These are phyloP conservation scores for Crithidia fasciculata DNA, from an alignment of 208 protist species.

Conservation along the genomic window DNA sequence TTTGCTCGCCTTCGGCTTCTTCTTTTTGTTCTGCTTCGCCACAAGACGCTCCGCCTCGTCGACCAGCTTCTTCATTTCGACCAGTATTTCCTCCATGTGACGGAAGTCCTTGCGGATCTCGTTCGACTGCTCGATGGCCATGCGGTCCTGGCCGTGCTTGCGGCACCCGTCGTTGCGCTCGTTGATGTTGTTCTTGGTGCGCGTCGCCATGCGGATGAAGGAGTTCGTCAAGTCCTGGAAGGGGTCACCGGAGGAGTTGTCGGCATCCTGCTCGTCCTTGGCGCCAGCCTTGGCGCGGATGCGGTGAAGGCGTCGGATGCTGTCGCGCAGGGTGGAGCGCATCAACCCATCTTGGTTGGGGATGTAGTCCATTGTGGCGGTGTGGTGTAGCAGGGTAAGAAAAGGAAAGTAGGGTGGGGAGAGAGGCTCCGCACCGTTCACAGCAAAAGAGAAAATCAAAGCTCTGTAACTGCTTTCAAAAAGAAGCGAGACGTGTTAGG, in stretches of 20 bases:
- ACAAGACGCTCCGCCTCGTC: conserved; percentile 48
- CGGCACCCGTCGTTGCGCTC: conserved; percentile 63
- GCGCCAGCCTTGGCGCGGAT: conserved; percentile 58
- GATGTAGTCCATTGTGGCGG: conserved; percentile 44
- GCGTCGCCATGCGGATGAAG: conserved; percentile 50
- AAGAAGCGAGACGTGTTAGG: too few relatives aligned
- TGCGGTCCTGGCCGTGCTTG: conserved; percentile 58
- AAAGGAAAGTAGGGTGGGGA: too few relatives aligned
- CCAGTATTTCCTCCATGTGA: conserved; percentile 56
- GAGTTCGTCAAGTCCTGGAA: conserved; percentile 55
- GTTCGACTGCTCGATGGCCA: conserved; percentile 70
- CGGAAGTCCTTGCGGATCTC: conserved; percentile 68
- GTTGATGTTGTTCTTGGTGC: conserved; percentile 60
- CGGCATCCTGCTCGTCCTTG: conserved; percentile 47
- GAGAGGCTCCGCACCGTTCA: background rate
- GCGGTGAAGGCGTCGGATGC: conserved; percentile 62
- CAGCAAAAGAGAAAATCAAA: conserved; percentile 7
- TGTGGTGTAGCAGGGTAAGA: too few relatives aligned
- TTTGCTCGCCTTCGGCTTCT: conserved; percentile 56
- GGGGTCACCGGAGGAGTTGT: conserved; percentile 53
- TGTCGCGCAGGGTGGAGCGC: conserved; percentile 76
- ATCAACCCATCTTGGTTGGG: conserved; percentile 68
- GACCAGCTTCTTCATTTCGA: conserved; percentile 57
- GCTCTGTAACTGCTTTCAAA: conserved; percentile 8
- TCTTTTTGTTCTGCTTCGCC: conserved; percentile 48